Evolutionary conservation across 139 green algal species (phyloP).

Genomic region (Deuterostichococcus epilithicus): DNA sequence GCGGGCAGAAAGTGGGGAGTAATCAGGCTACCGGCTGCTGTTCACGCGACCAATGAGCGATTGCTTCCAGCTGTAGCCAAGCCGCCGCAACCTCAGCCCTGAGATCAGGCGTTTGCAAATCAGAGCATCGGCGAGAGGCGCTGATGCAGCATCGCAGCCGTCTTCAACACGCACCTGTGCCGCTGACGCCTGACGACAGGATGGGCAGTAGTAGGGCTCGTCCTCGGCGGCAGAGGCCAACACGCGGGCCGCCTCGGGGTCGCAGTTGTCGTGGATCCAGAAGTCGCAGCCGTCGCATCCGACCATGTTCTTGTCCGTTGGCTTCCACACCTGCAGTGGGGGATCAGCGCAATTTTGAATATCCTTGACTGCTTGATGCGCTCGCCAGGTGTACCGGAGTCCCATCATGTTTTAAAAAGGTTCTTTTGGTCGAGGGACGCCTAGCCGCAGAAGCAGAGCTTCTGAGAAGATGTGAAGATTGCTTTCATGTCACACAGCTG

Average conservation of each 20-base stretch:
- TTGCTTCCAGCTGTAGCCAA: no score
- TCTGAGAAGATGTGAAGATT: no score
- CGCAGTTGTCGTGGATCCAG: constrained; percentile 32
- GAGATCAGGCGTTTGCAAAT: background rate
- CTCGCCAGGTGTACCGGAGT: background rate
- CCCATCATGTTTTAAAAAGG: no score
- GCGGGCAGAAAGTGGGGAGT: background rate
- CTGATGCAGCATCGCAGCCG: background rate
- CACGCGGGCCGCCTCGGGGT: constrained; percentile 5
- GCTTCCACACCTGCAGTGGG: constrained; percentile 13
- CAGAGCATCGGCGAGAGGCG: no score
- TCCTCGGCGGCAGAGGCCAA: constrained; percentile 5
- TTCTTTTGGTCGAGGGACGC: background rate
- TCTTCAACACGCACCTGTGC: no score
- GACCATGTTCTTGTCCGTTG: constrained; percentile 36
- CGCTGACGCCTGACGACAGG: constrained; percentile 6
- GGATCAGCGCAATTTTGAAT: background rate
- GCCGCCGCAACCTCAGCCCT: no score
- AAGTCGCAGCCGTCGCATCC: constrained; percentile 35
- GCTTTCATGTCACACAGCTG: background rate
- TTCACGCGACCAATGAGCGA: no score
- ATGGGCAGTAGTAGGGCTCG: constrained; percentile 18
- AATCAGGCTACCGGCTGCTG: no score
- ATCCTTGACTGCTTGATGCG: background rate
- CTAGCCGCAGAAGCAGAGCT: no score